Evolutionary conservation across 2,329 filamentous ascomycete species (phyloP), one percentile per base, ranked within the genome.

Genomic region (Aspergillus sp.): DNA sequence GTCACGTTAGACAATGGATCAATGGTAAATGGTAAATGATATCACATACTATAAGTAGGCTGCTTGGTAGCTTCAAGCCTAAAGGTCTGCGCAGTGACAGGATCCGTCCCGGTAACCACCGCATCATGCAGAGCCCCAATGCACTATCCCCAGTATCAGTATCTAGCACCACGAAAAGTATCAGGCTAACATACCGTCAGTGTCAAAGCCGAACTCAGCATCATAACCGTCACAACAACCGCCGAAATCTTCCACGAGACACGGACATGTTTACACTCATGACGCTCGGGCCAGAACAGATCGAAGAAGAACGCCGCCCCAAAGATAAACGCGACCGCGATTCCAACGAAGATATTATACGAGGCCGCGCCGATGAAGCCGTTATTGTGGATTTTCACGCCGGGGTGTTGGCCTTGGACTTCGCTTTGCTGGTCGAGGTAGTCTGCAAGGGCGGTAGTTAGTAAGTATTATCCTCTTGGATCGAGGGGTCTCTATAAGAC

Each of bases 241-340:
- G 80, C 79, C 60, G 77, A 82, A 11, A 80, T 74, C 64, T 77
- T 82, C 84, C 83, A 86, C 1, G 82, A 79, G n/a, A 78, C 63
- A 49, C 79, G 78, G 3, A 85, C 82, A 19, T 73, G 67, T 19
- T 60, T 66, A 4, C 74, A 78, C 60, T 86, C 83, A 9, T 75
- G 68, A 48, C 83, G 76, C 52, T 83, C 82, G 0, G 83, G 83
- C 81, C 82, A 86, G 72, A 85, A 84, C 3, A 86, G 77, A 65
- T 86, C 84, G 70, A 86, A 85, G 75, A 86, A 85, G 74, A 86
- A 86, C 0, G 79, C 83, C 0, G 79, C 78, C 21, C 83, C 83
- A 64, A 86, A 86, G 64, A 86, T 80, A 46, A 79, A 82, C 14
- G 83, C 83, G 8, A 85, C 79, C 17, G 79, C 82, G 33, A 86